Percentiles rank a stretch among this genome's conserved stretches.
Evolutionary conservation across 129 eudicot genomes (phyloP).

Genomic region (Flaveria ramosissima): DNA sequence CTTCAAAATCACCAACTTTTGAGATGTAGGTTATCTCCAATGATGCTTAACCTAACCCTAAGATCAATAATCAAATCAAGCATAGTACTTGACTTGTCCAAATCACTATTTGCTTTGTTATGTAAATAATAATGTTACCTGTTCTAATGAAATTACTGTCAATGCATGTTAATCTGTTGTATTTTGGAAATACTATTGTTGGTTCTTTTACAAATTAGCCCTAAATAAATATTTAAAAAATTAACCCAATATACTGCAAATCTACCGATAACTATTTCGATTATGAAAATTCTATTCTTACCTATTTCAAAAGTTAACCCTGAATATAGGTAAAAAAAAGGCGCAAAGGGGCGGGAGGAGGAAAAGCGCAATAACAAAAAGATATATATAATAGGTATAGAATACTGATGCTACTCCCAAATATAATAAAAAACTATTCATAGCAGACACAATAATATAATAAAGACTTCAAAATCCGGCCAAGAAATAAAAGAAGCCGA

Average conservation of each 20-base stretch:
- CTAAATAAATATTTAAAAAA: neutral
- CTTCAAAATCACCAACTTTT: neutral
- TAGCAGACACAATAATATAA: neutral
- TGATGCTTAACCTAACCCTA: conserved; percentile 17
- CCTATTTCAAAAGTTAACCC: too few species aligned
- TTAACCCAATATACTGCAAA: neutral
- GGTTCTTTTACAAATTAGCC: neutral
- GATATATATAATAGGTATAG: neutral
- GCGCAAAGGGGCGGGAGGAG: too few species aligned
- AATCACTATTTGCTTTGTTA: neutral
- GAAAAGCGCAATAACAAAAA: neutral
- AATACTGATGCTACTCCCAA: neutral
- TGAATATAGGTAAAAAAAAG: neutral
- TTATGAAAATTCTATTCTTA: neutral
- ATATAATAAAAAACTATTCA: neutral
- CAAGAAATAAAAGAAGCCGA: neutral
- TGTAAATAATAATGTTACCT: conserved; percentile 1
- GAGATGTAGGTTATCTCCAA: conserved; percentile 3
- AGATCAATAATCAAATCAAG: conserved; percentile 4
- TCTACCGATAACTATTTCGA: neutral
- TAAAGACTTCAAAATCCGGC: neutral
- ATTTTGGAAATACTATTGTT: neutral
- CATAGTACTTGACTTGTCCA: neutral
- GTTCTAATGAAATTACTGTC: neutral
- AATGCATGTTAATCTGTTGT: neutral